Base-by-base conservation (phyloP, 139 green algal species). In the Nannochloris sp. region DNA sequence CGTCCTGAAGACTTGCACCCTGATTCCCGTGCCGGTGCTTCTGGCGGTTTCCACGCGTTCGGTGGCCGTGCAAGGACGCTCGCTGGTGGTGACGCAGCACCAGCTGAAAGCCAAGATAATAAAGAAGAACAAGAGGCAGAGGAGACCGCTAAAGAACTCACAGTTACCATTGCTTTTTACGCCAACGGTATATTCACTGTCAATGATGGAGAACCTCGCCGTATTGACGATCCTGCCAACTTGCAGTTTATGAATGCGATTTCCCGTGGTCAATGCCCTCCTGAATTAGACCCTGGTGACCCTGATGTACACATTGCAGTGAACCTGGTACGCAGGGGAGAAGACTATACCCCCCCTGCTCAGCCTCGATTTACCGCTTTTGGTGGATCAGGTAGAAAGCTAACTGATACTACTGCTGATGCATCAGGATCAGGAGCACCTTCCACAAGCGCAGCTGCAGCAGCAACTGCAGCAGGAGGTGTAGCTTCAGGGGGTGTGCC, bases 171-270 rank as follows among this genome's bases (percentile, higher is more conserved):
- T 46, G 84, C 79, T n/a, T 96, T 96, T 47, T 95, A 90, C 62
- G 60, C 57, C 25, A 87, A 95, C 39, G 77, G 77, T 34, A 54
- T 93, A 13, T 96, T 96, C 72, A 93, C 84, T 0, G 84, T 96
- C 1, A 72, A 92, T 45, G 76, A 90, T 57, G 89, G 89, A 7
- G 70, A 80, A 48, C 70, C 70, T 4, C 65, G 78, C 23, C 37
- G 30, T 33, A 68, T 84, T 51, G 19, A 72, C 12, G 89, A 96
- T 66, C 85, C 87, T 23, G 76, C 75, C 36, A 96, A 96, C 70
- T 8, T 56, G 6, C 37, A 56, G 3, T 92, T 95, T 65, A 86
- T 95, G 57, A 59, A 80, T 29, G 72, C 62, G 53, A 86, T 92
- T 64, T 34, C 65, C 38, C 68, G 79, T 58, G 85, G 85, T 1